These are phyloP conservation scores for Cyberlindnera mrakii DNA, from an alignment of 805 yeast genomes.

Conservation along the genomic window DNA sequence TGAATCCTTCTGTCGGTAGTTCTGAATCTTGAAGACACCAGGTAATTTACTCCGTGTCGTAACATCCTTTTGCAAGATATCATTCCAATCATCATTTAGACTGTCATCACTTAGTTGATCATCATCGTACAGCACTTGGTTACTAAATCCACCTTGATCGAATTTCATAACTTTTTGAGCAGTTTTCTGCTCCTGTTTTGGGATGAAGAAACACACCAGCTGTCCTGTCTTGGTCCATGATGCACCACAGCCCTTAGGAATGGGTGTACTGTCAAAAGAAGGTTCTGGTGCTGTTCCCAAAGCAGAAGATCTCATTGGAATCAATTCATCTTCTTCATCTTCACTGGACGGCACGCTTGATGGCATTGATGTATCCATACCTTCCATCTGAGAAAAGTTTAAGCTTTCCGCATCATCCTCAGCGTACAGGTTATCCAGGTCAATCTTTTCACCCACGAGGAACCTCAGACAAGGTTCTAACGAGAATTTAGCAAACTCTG, in stretches of 20 bases:
- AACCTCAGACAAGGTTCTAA: slow-evolving; percentile 74
- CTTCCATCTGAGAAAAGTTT: slow-evolving; percentile 26
- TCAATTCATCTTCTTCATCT: slow-evolving; percentile 27
- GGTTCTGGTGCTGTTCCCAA: slow-evolving; percentile 1
- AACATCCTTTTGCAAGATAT: slow-evolving; percentile 52
- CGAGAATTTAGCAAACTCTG: slow-evolving; percentile 58
- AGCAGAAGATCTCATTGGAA: slow-evolving; percentile 9
- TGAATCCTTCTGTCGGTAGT: slow-evolving; percentile 6
- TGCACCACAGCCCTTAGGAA: slow-evolving; percentile 93
- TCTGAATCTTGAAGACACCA: slow-evolving; percentile 28
- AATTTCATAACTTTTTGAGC: slow-evolving; percentile 38
- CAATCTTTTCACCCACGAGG: slow-evolving; percentile 75
- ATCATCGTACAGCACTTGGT: slow-evolving; percentile 18
- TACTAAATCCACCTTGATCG: slow-evolving; percentile 50
- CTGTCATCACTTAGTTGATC: slow-evolving; percentile 44
- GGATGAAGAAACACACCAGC: slow-evolving; percentile 75
- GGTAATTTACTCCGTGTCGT: slow-evolving; percentile 45
- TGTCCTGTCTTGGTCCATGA: slow-evolving; percentile 77
- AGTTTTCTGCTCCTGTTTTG: slow-evolving; percentile 35
- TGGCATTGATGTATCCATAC: slow-evolving; percentile 27
- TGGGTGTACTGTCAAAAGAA: slow-evolving; percentile 71
- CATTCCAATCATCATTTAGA: slow-evolving; percentile 64
- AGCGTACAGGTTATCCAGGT: slow-evolving; percentile 30
- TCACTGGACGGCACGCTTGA: slow-evolving; percentile 16
- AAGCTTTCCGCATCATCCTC: slow-evolving; percentile 31